These are phyloP conservation scores for Clitoria ternatea DNA, from an alignment of 306 rosid genomes.

Conservation along the genomic window DNA sequence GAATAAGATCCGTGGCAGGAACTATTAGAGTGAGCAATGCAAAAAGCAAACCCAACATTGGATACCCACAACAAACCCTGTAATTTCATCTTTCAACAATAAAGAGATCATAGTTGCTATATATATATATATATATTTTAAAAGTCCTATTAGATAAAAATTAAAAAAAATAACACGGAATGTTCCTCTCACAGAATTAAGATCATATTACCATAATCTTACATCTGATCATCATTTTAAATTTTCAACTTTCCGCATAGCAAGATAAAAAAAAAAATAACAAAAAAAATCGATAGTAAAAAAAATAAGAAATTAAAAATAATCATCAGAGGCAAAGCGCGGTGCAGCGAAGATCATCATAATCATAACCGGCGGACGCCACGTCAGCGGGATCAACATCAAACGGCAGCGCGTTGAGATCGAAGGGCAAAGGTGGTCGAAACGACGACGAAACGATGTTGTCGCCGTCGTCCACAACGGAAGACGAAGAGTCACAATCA, in stretches of 20 bases:
- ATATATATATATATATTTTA: neutral
- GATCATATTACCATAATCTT: conserved; percentile 51
- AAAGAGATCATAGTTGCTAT: neutral
- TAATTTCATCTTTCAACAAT: conserved; percentile 4
- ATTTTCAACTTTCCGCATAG: conserved; percentile 23
- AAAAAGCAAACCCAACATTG: conserved; percentile 5
- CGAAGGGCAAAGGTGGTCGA: conserved; percentile 54
- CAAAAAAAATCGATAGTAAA: neutral
- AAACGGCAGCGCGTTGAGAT: conserved; percentile 67
- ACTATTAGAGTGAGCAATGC: neutral
- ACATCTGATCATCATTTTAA: conserved; percentile 29
- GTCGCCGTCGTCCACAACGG: conserved; percentile 48
- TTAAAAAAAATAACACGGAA: neutral
- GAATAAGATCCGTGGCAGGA: neutral
- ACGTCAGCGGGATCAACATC: conserved; percentile 32
- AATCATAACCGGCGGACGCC: conserved; percentile 10
- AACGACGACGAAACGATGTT: conserved; percentile 39
- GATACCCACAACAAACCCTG: conserved; percentile 8
- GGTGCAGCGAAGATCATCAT: conserved; percentile 57
- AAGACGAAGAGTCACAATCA: conserved; percentile 85
- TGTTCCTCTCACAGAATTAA: conserved; percentile 36
- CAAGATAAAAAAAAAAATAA: conserved; percentile 23
- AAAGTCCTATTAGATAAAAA: neutral
- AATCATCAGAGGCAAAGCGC: conserved; percentile 65
- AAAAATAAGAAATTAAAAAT: conserved; percentile 27